Percentiles rank a stretch among this genome's conserved stretches.
These are phyloP conservation scores for Phyllosticta citrichinensis DNA, from an alignment of 2,329 filamentous ascomycete species.

Conservation along the genomic window DNA sequence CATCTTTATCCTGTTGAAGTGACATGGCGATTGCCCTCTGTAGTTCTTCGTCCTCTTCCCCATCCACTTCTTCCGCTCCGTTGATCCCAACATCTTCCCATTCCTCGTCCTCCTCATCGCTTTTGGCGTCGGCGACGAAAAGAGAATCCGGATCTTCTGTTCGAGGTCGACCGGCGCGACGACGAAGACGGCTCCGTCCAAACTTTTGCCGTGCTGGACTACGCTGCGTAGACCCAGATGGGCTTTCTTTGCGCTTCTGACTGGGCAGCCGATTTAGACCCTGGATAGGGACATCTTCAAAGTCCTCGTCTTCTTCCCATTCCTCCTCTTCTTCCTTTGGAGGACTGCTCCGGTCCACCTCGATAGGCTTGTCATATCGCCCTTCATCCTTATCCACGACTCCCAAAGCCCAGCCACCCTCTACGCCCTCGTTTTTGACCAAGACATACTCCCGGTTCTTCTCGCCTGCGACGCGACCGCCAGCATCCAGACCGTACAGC, in stretches of 20 bases:
- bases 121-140: constrained; percentile 28
- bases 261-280: constrained; percentile 78
- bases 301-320: constrained; percentile 66
- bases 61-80: constrained; percentile 36
- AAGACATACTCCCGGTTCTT: constrained; percentile 89
- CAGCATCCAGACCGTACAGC: constrained; percentile 59
- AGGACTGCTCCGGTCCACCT: constrained; percentile 59
- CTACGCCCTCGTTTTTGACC: constrained; percentile 88
- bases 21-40: constrained; percentile 78
- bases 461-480: constrained; percentile 67
- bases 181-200: constrained; percentile 11
- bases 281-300: constrained; percentile 88
- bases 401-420: constrained; percentile 91
- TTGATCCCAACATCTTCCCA: constrained; percentile 31
- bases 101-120: constrained; percentile 28
- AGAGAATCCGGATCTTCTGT: constrained; percentile 3
- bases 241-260: constrained; percentile 24
- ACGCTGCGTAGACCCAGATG: constrained; percentile 31
- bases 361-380: constrained; percentile 77
- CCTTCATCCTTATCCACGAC: constrained; percentile 82
- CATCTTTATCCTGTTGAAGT: constrained; percentile 47
- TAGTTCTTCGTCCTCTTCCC: constrained; percentile 64
- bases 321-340: constrained; percentile 45
- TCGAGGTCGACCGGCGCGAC: constrained; percentile 14
- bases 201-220: constrained; percentile 40